Base-by-base conservation (phyloP, 1,139 yeast genomes). In the Starmera stellimalicola region DNA sequence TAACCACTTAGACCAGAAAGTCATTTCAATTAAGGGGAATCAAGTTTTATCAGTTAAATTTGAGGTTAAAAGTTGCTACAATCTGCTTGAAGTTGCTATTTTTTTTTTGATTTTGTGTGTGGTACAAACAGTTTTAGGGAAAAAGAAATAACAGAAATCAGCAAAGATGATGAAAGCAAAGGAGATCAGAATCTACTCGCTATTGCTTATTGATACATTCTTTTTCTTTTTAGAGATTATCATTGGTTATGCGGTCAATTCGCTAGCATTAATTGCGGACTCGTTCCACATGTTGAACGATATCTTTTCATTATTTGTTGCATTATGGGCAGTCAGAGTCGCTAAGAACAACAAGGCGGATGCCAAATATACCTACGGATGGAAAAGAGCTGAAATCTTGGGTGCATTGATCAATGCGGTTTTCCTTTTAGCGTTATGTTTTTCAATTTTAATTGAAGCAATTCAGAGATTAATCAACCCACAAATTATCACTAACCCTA, bases 281-380 rank as follows among this genome's bases (percentile, higher is more conserved):
- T 81, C 97, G 1, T 91, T 91, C 69, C 98, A 91, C 58, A 91
- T 91, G 97, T 67, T 91, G 44, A 91, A 91, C 59, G 98, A 91
- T 60, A 84, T 91, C 38, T 77, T 91, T 38, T 85, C 97, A 1
- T 65, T 91, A 31, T 48, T 88, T 17, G 91, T 91, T 36, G 98
- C 98, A 0, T 65, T 88, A 26, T 91, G 97, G 97, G 98, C 98
- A 0, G 97, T 91, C 18, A 72, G 73, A 43, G 95, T 87, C 17
- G 87, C 95, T 38, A 81, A 81, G 51, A 77, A 73, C 33, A 72
- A 78, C 51, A 77, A 81, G 16, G 94, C 95, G 2, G 94, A 85
- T 55, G 82, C 91, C 5, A 76, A 75, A 41, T 88, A 83, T 58
- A 88, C 96, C 5, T 88, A 88, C 51, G 97, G 96, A 10, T 84